Percentiles rank a stretch among this genome's conserved stretches.
Evolutionary conservation across 352 stramenopile species (phyloP).

Genomic region (Pythium dissotocum): DNA sequence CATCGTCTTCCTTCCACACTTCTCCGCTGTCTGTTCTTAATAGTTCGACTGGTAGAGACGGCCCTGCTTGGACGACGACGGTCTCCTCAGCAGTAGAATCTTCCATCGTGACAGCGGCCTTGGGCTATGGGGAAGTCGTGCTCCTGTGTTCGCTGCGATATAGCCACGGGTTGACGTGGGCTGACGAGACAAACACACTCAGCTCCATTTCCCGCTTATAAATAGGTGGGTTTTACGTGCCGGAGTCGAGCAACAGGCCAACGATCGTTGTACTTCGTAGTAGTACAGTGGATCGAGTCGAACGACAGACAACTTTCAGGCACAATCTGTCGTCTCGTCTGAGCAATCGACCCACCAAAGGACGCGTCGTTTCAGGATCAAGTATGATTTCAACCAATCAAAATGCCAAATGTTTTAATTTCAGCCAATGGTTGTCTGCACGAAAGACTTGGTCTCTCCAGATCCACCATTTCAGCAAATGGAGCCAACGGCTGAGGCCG

Average conservation of each 20-base stretch:
- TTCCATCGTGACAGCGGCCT: neutral
- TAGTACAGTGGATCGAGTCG: no score
- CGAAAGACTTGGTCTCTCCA: no score
- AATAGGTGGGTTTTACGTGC: neutral
- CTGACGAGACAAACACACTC: neutral
- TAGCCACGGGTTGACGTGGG: neutral
- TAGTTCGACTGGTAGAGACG: neutral
- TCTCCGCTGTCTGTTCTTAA: neutral
- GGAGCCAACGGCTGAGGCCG: neutral
- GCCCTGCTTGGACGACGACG: neutral
- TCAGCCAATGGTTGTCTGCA: no score
- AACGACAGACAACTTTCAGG: no score
- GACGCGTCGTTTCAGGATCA: constrained; percentile 22
- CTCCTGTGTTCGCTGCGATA: neutral
- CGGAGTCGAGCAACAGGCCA: neutral
- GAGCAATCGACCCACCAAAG: neutral
- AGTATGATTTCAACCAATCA: neutral
- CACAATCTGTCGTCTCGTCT: no score
- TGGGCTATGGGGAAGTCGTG: no score
- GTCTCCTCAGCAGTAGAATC: neutral
- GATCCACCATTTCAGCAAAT: neutral
- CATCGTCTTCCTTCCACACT: neutral
- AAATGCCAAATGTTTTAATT: no score
- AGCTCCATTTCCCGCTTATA: neutral
- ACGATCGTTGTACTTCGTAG: neutral